Evolutionary conservation across 2,329 filamentous ascomycete genomes (phyloP).

Genomic region (Epichloe elymi): DNA sequence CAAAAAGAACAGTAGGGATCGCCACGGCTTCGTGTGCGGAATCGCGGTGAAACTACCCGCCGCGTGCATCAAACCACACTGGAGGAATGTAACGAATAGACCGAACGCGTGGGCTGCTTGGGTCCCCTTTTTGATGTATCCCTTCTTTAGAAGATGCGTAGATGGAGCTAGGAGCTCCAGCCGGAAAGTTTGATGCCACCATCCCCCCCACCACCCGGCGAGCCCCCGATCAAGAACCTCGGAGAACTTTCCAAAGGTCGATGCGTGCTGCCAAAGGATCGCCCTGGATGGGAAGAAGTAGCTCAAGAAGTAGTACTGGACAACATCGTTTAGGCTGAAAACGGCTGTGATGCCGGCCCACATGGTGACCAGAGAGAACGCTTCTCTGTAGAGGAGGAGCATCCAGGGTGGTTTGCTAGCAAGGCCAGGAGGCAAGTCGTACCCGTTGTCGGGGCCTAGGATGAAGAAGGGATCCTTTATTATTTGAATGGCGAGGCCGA

Average conservation of each 20-base stretch:
- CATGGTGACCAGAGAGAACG: conserved; percentile 42
- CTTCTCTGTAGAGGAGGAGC: conserved; percentile 41
- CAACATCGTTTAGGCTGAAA: conserved; percentile 47
- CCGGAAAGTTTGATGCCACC: conserved; percentile 89
- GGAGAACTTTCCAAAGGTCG: conserved; percentile 40
- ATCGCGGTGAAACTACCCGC: conserved; percentile 55
- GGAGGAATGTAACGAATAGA: conserved; percentile 37
- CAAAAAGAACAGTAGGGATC: conserved; percentile 56
- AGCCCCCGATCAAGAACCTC: conserved; percentile 56
- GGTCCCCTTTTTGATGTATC: conserved; percentile 25
- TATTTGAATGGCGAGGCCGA: conserved; percentile 59
- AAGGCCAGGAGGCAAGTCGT: conserved; percentile 29
- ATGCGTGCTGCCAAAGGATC: conserved; percentile 39
- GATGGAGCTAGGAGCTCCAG: conserved; percentile 53
- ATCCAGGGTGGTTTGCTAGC: conserved; percentile 27
- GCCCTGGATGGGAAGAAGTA: conserved; percentile 37
- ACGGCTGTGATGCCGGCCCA: conserved; percentile 46
- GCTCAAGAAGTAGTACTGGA: conserved; percentile 35
- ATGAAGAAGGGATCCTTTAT: conserved; percentile 70
- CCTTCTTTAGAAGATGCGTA: conserved; percentile 28
- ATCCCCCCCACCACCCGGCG: conserved; percentile 68
- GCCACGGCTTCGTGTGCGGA: conserved; percentile 35
- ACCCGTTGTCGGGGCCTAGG: conserved; percentile 29
- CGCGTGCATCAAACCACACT: conserved; percentile 58
- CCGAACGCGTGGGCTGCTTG: conserved; percentile 12